Evolutionary conservation across 2,329 filamentous ascomycete species (phyloP), one percentile per base, ranked within the genome.

Genomic region (Onygenales sp.): DNA sequence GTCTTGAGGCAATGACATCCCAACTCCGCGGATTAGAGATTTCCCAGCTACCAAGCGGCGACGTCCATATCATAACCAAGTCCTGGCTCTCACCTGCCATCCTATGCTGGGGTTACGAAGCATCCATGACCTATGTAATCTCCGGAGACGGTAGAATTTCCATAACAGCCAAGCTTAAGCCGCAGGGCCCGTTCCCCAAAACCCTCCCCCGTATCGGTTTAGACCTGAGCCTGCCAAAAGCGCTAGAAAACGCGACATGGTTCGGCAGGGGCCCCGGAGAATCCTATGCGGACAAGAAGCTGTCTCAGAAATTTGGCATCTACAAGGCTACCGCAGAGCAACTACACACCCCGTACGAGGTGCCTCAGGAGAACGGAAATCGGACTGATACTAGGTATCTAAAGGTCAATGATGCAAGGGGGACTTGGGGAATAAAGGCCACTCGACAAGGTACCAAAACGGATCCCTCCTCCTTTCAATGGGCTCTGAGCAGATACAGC

Each of bases 261-360:
- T 58, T 64, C n/a, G 63, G 63, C 7, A 43, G 59, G 1, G 63
- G 63, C 0, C 62, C 61, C 2, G 63, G 61, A 5, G 63, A 65
- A 42, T 57, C 63, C 5, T 65, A 64, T 7, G 45, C 57, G 0
- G 63, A 65, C 50, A 65, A 65, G 49, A 60, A 60, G 50, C 27
- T 49, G 3, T 54, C 62, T 1, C 59, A 62, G 38, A 61, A 57
- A 8, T 14, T 63, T 4, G 61, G 61, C 2, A 35, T 60, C 6
- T 63, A 59, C 36, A 54, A 47, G 0, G 53, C 57, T 2, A 59
- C 54, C 2, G 50, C 50, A 2, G 57, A 50, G 0, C 45, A 58
- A 9, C 55, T 65, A 9, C 60, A 64, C 8, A 64, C 61, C 0
- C 53, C 58, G 1, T 65, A 65, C n/a, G 63, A 65, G 33, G 59